Base-by-base conservation (phyloP, 75 land plant genomes). In the Isoetes taiwanensis region DNA sequence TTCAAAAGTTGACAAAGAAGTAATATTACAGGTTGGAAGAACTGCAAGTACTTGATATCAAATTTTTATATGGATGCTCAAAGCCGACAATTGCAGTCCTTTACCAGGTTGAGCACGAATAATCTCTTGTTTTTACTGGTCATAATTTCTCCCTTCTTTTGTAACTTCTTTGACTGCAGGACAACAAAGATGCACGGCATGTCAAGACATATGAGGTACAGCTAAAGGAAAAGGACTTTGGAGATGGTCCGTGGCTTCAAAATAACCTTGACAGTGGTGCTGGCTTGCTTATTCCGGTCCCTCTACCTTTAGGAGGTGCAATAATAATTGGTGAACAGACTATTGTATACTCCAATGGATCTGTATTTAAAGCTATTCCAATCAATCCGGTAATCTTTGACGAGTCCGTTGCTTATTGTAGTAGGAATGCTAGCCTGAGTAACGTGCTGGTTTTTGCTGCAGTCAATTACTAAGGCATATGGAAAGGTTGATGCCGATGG, bases 401-500 rank as follows among this genome's bases (percentile, higher is more conserved):
- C n/a, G n/a, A n/a, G n/a, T n/a, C n/a, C n/a, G n/a, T n/a, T n/a
- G n/a, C n/a, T n/a, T n/a, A n/a, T n/a, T n/a, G n/a, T n/a, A n/a
- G n/a, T n/a, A n/a, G n/a, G n/a, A n/a, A n/a, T n/a, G n/a, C n/a
- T n/a, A n/a, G n/a, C n/a, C n/a, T n/a, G n/a, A n/a, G n/a, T n/a
- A n/a, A n/a, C n/a, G n/a, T n/a, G n/a, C n/a, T n/a, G n/a, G n/a
- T n/a, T n/a, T n/a, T n/a, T n/a, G n/a, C 12, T 63, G 33, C 62
- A 94, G 99, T 86, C 99, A 14, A 85, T 94, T 38, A 94, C 90
- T 21, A 84, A 64, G 64, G 99, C 99, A 12, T 94, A 94, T 71
- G 99, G 99, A 29, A 76, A 84, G 50, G 97, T 94, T 52, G 99
- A 94, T 82, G 80, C 97, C 41, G 97, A 94, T 78, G 99, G 99